Conservation (phyloP, 495 filamentous ascomycete genomes). For the Saxophila tyrrhenica region DNA sequence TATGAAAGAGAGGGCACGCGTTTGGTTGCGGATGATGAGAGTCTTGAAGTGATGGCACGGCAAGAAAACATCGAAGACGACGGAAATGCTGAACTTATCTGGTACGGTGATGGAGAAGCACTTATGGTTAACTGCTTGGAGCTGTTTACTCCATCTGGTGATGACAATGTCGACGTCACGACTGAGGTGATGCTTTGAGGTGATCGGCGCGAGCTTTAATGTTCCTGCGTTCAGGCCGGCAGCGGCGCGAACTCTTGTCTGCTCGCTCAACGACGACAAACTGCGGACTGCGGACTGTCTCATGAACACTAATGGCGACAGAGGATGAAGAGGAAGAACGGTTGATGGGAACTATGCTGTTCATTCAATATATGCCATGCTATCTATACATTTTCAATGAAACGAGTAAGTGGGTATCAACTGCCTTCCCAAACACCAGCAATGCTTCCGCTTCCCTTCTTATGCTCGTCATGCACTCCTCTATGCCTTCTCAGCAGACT, state of each 20-base stretch:
- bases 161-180: neutral
- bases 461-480: too few species aligned
- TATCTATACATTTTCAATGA: neutral
- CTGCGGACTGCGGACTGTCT: too few species aligned
- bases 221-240: too few species aligned
- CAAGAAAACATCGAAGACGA: slow-evolving; percentile 26
- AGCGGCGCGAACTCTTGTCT: too few species aligned
- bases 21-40: neutral
- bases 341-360: too few species aligned
- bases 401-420: neutral
- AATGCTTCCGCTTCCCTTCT: neutral
- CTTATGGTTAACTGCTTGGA: neutral
- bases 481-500: neutral
- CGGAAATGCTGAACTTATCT: slow-evolving; percentile 5
- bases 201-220: neutral
- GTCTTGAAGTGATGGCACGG: neutral
- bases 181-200: neutral
- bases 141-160: neutral
- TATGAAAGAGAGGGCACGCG: neutral
- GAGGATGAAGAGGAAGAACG: too few species aligned
- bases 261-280: too few species aligned
- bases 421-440: neutral
- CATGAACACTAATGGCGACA: too few species aligned
- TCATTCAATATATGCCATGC: neutral
- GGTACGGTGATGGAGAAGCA: neutral